These are phyloP conservation scores for Salix brachista DNA, from an alignment of 345 rosid species.

Conservation along the genomic window DNA sequence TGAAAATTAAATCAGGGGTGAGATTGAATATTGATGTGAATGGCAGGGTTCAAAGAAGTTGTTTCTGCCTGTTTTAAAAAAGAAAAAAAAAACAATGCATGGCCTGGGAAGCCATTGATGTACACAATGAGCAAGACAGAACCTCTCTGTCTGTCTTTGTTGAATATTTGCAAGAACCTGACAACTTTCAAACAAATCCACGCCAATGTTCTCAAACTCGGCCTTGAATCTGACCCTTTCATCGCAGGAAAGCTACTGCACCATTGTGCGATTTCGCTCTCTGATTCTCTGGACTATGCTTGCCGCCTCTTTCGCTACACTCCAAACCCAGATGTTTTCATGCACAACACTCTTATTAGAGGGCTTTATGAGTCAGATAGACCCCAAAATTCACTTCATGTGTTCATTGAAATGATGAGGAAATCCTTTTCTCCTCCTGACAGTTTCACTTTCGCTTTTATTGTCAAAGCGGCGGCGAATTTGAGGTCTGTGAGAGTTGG, in stretches of 20 bases:
- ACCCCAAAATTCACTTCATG: slow-evolving; percentile 37
- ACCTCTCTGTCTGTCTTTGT: slow-evolving; percentile 30
- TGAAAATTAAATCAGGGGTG: no score
- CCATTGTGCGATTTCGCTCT: slow-evolving; percentile 40
- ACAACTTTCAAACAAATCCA: slow-evolving; percentile 51
- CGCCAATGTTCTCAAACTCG: slow-evolving; percentile 41
- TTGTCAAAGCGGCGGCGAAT: slow-evolving; percentile 57
- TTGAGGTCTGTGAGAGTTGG: slow-evolving; percentile 42
- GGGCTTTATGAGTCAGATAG: slow-evolving; percentile 50
- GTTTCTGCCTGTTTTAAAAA: no score
- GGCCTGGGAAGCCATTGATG: no score
- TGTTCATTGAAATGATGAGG: slow-evolving; percentile 43
- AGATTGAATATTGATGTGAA: no score
- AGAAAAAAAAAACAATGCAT: no score
- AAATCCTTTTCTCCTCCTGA: slow-evolving; percentile 41
- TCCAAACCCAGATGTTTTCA: slow-evolving; percentile 55
- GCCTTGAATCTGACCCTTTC: slow-evolving; percentile 39
- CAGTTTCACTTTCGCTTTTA: slow-evolving; percentile 68
- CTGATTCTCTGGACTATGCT: slow-evolving; percentile 47
- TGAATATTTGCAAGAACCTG: slow-evolving; percentile 45
- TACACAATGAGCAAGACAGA: slow-evolving; percentile 35
- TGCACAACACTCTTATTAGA: slow-evolving; percentile 68
- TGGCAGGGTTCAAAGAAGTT: no score
- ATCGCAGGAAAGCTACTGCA: slow-evolving; percentile 57
- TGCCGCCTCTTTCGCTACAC: slow-evolving; percentile 39